phyloP scores from a whole-genome alignment of 2,329 filamentous ascomycete species.

The Pyrenophora tritici-repentis region DNA sequence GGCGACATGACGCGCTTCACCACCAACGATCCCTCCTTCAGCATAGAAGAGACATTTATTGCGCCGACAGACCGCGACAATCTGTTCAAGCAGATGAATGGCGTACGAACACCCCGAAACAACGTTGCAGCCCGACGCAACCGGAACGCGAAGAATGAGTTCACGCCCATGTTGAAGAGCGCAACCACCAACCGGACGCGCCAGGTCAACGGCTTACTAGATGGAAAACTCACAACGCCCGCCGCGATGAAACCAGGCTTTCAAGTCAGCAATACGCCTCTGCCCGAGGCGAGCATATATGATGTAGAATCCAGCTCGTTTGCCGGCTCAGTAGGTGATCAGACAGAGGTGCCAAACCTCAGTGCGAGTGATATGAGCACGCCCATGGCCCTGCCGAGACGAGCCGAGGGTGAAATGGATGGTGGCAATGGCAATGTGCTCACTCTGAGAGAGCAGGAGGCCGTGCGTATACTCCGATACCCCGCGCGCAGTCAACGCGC shows the following conservation, averaged over 20 bases:
- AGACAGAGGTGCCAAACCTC: constrained; percentile 76
- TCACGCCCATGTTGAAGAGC: constrained; percentile 89
- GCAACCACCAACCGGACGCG: constrained; percentile 70
- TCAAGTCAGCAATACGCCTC: constrained; percentile 72
- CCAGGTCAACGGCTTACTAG: constrained; percentile 47
- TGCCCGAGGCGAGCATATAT: constrained; percentile 74
- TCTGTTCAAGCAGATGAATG: constrained; percentile 74
- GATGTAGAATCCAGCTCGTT: constrained; percentile 50
- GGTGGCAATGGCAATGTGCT: constrained; percentile 88
- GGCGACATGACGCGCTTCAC: constrained; percentile 81
- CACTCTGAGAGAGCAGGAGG: constrained; percentile 92
- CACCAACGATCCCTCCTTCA: constrained; percentile 73
- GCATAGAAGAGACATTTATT: constrained; percentile 84
- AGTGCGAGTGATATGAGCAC: constrained; percentile 82
- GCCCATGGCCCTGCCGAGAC: constrained; percentile 72
- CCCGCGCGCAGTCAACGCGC: neutral
- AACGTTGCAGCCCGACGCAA: constrained; percentile 67
- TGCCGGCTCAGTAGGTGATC: constrained; percentile 62
- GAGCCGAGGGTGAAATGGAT: constrained; percentile 66
- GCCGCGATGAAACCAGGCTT: constrained; percentile 65
- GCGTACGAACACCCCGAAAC: constrained; percentile 71
- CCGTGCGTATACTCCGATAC: constrained; percentile 56
- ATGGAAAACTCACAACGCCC: constrained; percentile 62
- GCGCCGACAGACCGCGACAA: constrained; percentile 74
- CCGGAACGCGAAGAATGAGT: constrained; percentile 68